A percentile compares a stretch with the other conserved stretches of the same genome.
Evolutionary conservation across 345 rosid genomes (phyloP).

Genomic region (Gossypium herbaceum): DNA sequence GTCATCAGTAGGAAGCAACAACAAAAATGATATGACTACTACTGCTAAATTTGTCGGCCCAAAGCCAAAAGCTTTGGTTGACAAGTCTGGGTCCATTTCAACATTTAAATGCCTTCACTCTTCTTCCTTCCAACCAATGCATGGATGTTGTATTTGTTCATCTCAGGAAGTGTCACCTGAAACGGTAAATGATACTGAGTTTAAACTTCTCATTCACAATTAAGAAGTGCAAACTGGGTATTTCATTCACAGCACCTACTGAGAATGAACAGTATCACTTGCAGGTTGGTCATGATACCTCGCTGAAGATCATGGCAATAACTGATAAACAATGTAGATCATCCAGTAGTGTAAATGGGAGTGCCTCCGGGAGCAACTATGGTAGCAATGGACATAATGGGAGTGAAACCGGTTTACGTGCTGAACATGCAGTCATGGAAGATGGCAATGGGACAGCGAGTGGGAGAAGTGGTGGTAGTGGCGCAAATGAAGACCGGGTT

Average conservation of each 20-base stretch:
- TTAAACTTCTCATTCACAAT: conserved; percentile 19
- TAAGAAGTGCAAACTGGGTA: conserved; percentile 25
- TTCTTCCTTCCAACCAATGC: conserved; percentile 38
- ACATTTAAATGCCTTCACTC: conserved; percentile 40
- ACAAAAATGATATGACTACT: conserved; percentile 48
- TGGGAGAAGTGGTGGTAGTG: conserved; percentile 27
- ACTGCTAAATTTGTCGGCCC: conserved; percentile 37
- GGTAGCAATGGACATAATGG: conserved; percentile 60
- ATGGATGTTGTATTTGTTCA: conserved; percentile 25
- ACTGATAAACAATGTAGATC: conserved; percentile 46
- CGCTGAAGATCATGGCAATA: conserved; percentile 32
- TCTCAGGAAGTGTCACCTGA: conserved; percentile 25
- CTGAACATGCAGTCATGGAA: conserved; percentile 42
- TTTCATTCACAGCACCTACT: conserved; percentile 31
- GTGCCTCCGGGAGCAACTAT: conserved; percentile 65
- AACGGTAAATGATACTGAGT: conserved; percentile 23
- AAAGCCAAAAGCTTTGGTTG: conserved; percentile 38
- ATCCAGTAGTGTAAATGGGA: conserved; percentile 66
- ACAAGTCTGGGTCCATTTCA: conserved; percentile 33
- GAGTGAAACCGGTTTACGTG: conserved; percentile 45
- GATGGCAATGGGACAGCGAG: conserved; percentile 47
- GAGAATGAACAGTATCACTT: background rate
- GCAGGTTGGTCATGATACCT: conserved; percentile 8
- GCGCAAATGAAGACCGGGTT: conserved; percentile 30
- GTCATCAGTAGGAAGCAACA: conserved; percentile 56